phyloP scores from a whole-genome alignment of 306 rosid genomes.

The Vachellia collinsii region DNA sequence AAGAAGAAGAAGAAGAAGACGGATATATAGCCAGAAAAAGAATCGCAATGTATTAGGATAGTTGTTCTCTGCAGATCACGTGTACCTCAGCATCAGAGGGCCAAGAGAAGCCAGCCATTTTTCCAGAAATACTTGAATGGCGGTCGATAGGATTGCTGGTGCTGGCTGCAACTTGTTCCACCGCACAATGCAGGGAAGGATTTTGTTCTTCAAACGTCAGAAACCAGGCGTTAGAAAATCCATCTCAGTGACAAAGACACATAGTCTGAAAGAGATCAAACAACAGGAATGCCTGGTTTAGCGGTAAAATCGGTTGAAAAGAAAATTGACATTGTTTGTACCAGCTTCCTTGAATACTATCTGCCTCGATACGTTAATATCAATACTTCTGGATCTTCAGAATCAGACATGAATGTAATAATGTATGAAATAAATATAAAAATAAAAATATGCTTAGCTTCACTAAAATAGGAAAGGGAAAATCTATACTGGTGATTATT shows the following conservation, averaged over 20 bases:
- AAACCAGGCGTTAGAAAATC: slow-evolving; percentile 12
- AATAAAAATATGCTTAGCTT: no score
- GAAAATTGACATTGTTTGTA: neutral
- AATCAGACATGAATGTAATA: no score
- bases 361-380: no score
- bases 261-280: neutral
- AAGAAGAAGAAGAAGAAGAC: neutral
- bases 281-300: neutral
- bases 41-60: neutral
- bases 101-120: slow-evolving; percentile 63
- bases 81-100: slow-evolving; percentile 71
- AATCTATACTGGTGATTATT: no score
- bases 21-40: neutral
- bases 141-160: neutral
- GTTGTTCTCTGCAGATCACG: slow-evolving; percentile 9
- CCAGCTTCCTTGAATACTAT: neutral
- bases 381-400: no score
- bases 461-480: no score
- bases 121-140: neutral
- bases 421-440: no score
- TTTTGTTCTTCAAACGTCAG: neutral
- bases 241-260: neutral
- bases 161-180: neutral
- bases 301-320: slow-evolving; percentile 33
- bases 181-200: slow-evolving; percentile 4